phyloP scores from a whole-genome alignment of 257 asterid genomes.

The Coffea eugenioides region DNA sequence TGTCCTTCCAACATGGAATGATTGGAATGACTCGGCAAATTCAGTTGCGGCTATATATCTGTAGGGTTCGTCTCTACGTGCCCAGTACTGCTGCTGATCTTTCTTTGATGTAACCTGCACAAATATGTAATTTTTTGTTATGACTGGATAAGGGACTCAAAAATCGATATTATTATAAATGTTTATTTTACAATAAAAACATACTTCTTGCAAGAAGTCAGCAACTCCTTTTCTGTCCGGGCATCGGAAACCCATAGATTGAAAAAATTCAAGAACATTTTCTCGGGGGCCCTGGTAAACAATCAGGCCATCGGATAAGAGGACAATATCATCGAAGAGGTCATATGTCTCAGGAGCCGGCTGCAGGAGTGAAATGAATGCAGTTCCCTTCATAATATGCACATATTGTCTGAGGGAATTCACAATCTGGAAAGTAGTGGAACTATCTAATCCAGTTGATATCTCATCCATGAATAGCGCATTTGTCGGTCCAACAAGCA shows the following conservation, averaged over 20 bases:
- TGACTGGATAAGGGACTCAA: not conserved
- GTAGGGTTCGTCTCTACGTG: constrained; percentile 29
- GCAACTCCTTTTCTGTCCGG: constrained; percentile 46
- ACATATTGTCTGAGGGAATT: constrained; percentile 38
- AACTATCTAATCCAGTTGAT: constrained; percentile 47
- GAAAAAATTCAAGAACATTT: constrained; percentile 33
- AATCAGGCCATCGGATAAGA: constrained; percentile 32
- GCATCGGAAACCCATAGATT: constrained; percentile 43
- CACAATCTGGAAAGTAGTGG: constrained; percentile 41
- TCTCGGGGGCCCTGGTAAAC: constrained; percentile 43
- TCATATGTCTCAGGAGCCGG: constrained; percentile 44
- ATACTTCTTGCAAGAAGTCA: constrained; percentile 46
- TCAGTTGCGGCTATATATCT: constrained; percentile 23
- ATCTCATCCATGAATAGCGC: constrained; percentile 44
- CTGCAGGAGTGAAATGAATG: constrained; percentile 40
- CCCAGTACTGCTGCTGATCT: constrained; percentile 39
- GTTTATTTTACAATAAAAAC: not conserved
- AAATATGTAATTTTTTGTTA: not conserved
- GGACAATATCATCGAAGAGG: constrained; percentile 42
- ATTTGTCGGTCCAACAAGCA: constrained; percentile 43
- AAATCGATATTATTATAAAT: not conserved
- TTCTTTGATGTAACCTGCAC: constrained; percentile 38
- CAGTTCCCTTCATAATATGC: constrained; percentile 43
- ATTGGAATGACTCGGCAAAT: constrained; percentile 31
- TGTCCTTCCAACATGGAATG: constrained; percentile 37